Base-by-base conservation (phyloP, 306 rosid genomes). In the Erythrophleum fordii region DNA sequence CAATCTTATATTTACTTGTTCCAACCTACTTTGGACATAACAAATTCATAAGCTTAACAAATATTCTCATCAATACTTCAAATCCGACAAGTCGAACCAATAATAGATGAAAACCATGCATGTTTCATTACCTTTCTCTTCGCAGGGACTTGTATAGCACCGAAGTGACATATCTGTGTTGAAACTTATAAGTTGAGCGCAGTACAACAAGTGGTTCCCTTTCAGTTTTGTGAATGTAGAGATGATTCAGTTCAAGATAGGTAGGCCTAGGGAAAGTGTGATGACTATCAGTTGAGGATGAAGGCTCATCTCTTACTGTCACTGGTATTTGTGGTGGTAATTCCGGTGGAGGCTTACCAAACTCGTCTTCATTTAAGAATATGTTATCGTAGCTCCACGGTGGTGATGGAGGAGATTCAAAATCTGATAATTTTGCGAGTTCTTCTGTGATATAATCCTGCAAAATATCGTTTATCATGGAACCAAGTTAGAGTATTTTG, bases 361-460 rank as follows among this genome's bases (percentile, higher is more conserved):
- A 95, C 56, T 93, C 97, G 10, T 90, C 90, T 13, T 89, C 93
- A 7, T 72, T 80, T 53, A 93, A 80, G 75, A 39, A 59, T 60
- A 76, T 77, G 85, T 88, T 91, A 42, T 90, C 90, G 16, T 95
- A 95, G 88, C 96, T 95, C 41, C 92, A 88, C 45, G 96, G 90
- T 23, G 99, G 97, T n/a, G 98, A 93, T 60, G 92, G 83, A 44
- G 96, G 95, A 80, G 83, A 66, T 77, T 89, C 90, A 2, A 81
- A 75, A 34, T 86, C 91, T 17, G 88, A 77, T 5, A 88, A 80
- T 56, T 56, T 84, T 72, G 77, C 81, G 2, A 78, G 75, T 76
- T 76, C 75, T 84, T 86, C 89, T 56, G 89, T 87, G 69, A 81
- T 78, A 81, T 77, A 85, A 58, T 86, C 92, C 99, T 95, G 86